Evolutionary conservation across 2,329 filamentous ascomycete genomes (phyloP).

Genomic region (Fusarium sp.): DNA sequence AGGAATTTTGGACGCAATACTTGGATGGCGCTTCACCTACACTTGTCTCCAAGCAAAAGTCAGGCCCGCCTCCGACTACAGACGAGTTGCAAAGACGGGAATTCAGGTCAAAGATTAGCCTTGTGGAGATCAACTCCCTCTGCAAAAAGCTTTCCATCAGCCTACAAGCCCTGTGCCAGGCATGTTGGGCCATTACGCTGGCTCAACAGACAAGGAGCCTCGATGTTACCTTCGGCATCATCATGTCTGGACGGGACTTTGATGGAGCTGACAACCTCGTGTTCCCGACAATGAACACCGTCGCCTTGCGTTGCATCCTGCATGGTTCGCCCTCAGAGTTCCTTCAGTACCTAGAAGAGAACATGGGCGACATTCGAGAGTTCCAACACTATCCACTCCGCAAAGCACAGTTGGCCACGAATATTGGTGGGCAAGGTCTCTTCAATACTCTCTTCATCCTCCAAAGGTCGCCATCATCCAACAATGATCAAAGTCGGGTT

Average conservation of each 20-base stretch:
- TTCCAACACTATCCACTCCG: constrained; percentile 84
- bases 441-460: constrained; percentile 71
- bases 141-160: constrained; percentile 78
- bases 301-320: constrained; percentile 78
- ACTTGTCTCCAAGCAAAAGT: constrained; percentile 39
- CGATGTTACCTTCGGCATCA: constrained; percentile 84
- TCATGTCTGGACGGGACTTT: constrained; percentile 86
- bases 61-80: neutral
- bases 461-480: constrained; percentile 54
- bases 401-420: constrained; percentile 66
- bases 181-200: constrained; percentile 79
- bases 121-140: constrained; percentile 58
- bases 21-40: constrained; percentile 65
- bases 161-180: constrained; percentile 80
- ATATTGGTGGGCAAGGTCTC: constrained; percentile 52
- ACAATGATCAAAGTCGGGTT: neutral
- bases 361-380: constrained; percentile 72
- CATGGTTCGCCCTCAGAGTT: constrained; percentile 76
- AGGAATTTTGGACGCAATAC: constrained; percentile 78
- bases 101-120: neutral
- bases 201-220: constrained; percentile 72
- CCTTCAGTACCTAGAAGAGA: constrained; percentile 79
- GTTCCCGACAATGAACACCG: constrained; percentile 95
- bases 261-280: constrained; percentile 75
- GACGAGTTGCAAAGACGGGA: constrained; percentile 31